phyloP scores from a whole-genome alignment of 441 rosid species.

The Erysimum pusillum region DNA sequence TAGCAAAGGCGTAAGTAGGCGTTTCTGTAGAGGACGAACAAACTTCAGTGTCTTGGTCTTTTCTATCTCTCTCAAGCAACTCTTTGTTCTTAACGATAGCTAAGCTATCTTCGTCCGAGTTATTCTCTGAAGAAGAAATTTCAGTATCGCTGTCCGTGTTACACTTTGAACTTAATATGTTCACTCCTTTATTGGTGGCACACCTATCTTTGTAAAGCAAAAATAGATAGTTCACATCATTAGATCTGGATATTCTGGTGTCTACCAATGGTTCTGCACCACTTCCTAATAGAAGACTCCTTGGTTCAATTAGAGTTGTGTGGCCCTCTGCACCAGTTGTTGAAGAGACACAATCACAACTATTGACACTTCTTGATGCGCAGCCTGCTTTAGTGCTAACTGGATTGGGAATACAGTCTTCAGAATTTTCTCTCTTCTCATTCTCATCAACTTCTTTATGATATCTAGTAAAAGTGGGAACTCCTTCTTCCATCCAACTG shows the following conservation, averaged over 20 bases:
- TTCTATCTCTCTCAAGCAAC: conserved; percentile 45
- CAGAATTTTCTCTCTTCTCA: conserved; percentile 45
- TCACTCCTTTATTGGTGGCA: conserved; percentile 16
- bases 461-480: conserved; percentile 49
- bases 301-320: conserved; percentile 43
- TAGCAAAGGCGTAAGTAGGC: conserved; percentile 57
- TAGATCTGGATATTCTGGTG: conserved; percentile 26
- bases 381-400: conserved; percentile 38
- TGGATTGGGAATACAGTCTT: conserved; percentile 38
- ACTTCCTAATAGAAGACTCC: conserved; percentile 24
- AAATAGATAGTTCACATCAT: conserved; percentile 23
- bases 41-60: conserved; percentile 41
- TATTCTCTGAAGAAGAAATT: conserved; percentile 22
- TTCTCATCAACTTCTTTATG: conserved; percentile 19
- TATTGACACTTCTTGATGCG: conserved; percentile 29
- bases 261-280: conserved; percentile 6
- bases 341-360: conserved; percentile 43
- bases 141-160: conserved; percentile 19
- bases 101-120: conserved; percentile 4
- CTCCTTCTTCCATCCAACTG: conserved; percentile 58
- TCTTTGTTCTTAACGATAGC: conserved; percentile 12
- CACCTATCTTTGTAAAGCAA: conserved; percentile 45
- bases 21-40: conserved; percentile 45
- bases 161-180: conserved; percentile 11
- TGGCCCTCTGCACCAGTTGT: conserved; percentile 36